phyloP scores from a whole-genome alignment of 371 early-diverging fungal species.

The Mucor racemosus region DNA sequence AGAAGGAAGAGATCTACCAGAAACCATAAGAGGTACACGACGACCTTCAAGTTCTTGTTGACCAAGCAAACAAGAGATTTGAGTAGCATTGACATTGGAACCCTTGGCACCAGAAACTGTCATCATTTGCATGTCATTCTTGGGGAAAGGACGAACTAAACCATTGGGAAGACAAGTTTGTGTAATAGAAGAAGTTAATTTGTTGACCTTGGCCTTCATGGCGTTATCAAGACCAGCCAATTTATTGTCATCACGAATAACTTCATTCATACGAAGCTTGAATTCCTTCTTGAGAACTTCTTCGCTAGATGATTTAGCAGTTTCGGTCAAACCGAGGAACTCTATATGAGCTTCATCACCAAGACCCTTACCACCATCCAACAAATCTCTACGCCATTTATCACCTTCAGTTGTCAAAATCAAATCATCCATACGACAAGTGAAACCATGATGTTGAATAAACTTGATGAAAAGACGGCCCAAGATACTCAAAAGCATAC shows the following conservation, averaged over 20 bases:
- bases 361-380: slow-evolving; percentile 55
- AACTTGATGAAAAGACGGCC: slow-evolving; percentile 95
- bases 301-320: slow-evolving; percentile 41
- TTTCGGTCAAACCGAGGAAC: slow-evolving; percentile 71
- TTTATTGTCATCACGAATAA: slow-evolving; percentile 86
- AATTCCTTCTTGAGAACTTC: slow-evolving; percentile 58
- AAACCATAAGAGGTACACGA: slow-evolving; percentile 98
- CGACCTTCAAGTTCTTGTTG: slow-evolving; percentile 99
- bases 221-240: slow-evolving; percentile 90
- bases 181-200: slow-evolving; percentile 84
- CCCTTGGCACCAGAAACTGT: slow-evolving; percentile 99
- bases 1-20: slow-evolving; percentile 97
- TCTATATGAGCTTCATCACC: slow-evolving; percentile 75
- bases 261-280: slow-evolving; percentile 78
- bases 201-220: slow-evolving; percentile 88
- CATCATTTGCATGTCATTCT: slow-evolving; percentile 99
- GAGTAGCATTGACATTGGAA: slow-evolving; percentile 96
- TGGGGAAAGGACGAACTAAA: slow-evolving; percentile 87
- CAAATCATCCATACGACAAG: slow-evolving; percentile 99
- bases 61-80: slow-evolving; percentile 98
- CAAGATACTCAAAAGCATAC: slow-evolving; percentile 92
- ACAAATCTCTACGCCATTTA: slow-evolving; percentile 72
- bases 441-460: slow-evolving; percentile 92
- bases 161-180: slow-evolving; percentile 84
- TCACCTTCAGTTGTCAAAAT: slow-evolving; percentile 86